phyloP scores from a whole-genome alignment of 176 grass and related monocot genomes.

The Chrysopogon serrulatus region DNA sequence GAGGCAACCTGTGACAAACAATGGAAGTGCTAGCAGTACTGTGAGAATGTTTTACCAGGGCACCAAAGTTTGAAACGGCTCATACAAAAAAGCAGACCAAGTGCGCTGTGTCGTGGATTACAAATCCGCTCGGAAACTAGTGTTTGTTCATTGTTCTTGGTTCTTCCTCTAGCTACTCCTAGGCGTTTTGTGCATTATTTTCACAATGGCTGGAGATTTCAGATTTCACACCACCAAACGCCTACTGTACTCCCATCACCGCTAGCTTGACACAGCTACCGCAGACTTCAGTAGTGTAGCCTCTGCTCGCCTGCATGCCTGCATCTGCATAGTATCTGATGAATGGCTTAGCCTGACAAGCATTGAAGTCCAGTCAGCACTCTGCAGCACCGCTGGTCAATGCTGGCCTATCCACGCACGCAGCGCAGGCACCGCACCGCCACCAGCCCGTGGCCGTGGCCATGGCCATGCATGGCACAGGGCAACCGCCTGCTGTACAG shows the following conservation, averaged over 20 bases:
- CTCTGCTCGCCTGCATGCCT: no score
- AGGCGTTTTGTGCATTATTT: not conserved
- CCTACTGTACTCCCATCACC: not conserved
- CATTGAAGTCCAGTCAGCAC: not conserved
- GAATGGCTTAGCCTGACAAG: no score
- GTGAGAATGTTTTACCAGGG: no score
- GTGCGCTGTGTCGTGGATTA: no score
- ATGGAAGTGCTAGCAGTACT: not conserved
- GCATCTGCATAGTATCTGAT: no score
- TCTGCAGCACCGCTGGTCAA: not conserved
- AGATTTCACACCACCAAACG: not conserved
- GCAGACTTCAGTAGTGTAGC: no score
- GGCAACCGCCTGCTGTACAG: not conserved
- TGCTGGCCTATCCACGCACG: not conserved
- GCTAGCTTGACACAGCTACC: no score
- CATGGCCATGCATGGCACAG: not conserved
- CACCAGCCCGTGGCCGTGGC: not conserved
- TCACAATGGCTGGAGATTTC: not conserved
- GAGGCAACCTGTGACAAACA: not conserved
- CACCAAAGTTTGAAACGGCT: not conserved
- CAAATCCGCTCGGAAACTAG: not conserved
- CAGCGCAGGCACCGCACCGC: not conserved
- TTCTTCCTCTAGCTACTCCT: no score
- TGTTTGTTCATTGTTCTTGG: not conserved
- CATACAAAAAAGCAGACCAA: no score